phyloP scores from a whole-genome alignment of 2,329 filamentous ascomycete species.

The Penicillium frequentans region DNA sequence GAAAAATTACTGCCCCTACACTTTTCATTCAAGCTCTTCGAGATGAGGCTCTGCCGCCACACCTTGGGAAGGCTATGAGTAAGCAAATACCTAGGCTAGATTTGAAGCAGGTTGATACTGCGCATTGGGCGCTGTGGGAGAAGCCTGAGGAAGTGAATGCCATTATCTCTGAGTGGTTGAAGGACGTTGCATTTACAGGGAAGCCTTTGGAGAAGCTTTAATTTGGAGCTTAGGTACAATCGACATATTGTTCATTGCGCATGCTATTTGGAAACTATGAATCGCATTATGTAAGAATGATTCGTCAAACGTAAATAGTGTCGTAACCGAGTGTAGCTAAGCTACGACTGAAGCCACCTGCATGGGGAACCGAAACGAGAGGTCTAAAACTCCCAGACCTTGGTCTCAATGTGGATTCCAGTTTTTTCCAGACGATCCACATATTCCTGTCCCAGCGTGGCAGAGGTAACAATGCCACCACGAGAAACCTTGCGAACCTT shows the following conservation, averaged over 20 bases:
- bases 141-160: constrained; percentile 68
- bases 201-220: constrained; percentile 47
- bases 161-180: constrained; percentile 67
- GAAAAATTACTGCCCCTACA: constrained; percentile 60
- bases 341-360: not conserved
- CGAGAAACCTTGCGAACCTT: constrained; percentile 42
- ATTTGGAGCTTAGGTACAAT: not conserved
- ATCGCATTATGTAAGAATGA: not conserved
- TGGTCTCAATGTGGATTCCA: constrained; percentile 44
- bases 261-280: not conserved
- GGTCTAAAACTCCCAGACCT: constrained; percentile 33
- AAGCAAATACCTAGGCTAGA: constrained; percentile 64
- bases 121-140: constrained; percentile 84
- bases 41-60: constrained; percentile 71
- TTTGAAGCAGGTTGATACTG: constrained; percentile 63
- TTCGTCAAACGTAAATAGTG: not conserved
- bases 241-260: not conserved
- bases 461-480: constrained; percentile 51
- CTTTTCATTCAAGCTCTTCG: constrained; percentile 72
- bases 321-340: not conserved
- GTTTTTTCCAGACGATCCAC: constrained; percentile 46
- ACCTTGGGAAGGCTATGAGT: constrained; percentile 72
- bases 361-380: not conserved
- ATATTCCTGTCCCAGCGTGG: constrained; percentile 48
- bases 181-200: constrained; percentile 51